A percentile compares a stretch with the other conserved stretches of the same genome.
phyloP scores from a whole-genome alignment of 768 basidiomycete species.

The Lentinula edodes region DNA sequence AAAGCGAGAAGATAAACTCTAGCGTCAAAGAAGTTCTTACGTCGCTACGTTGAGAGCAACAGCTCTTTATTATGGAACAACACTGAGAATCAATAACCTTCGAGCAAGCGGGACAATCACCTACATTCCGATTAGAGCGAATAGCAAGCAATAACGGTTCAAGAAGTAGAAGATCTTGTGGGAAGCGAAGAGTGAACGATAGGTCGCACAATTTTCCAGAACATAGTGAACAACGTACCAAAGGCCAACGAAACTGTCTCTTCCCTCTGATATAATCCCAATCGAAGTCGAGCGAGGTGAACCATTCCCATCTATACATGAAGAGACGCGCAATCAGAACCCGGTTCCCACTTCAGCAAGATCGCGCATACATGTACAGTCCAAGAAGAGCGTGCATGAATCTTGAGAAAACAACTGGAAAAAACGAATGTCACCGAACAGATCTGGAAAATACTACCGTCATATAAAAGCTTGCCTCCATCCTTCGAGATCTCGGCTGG shows the following conservation, averaged over 20 bases:
- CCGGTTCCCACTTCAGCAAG: background rate
- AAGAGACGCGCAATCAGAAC: conserved; percentile 9
- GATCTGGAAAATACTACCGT: background rate
- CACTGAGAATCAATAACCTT: background rate
- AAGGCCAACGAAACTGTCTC: conserved; percentile 59
- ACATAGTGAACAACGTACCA: conserved; percentile 36
- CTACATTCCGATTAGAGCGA: conserved; percentile 68
- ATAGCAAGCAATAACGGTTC: conserved; percentile 59
- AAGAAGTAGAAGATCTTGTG: conserved; percentile 62
- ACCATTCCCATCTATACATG: conserved; percentile 57
- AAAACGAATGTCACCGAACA: background rate
- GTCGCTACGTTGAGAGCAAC: conserved; percentile 54
- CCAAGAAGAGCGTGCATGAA: conserved; percentile 60
- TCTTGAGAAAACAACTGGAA: conserved; percentile 34
- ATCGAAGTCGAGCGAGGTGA: conserved; percentile 58
- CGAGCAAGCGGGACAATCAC: conserved; percentile 18
- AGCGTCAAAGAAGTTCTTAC: conserved; percentile 21
- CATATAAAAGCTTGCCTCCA: background rate
- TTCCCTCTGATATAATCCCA: conserved; percentile 55
- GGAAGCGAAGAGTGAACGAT: conserved; percentile 4
- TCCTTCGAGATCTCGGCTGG: conserved; percentile 2
- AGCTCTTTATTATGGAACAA: conserved; percentile 28
- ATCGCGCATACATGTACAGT: conserved; percentile 46
- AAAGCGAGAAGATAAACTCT: background rate
- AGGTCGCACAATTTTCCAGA: background rate